Percentiles rank a stretch among this genome's conserved stretches.
phyloP scores from a whole-genome alignment of 208 protist genomes.

The Acanthamoeba royreba region DNA sequence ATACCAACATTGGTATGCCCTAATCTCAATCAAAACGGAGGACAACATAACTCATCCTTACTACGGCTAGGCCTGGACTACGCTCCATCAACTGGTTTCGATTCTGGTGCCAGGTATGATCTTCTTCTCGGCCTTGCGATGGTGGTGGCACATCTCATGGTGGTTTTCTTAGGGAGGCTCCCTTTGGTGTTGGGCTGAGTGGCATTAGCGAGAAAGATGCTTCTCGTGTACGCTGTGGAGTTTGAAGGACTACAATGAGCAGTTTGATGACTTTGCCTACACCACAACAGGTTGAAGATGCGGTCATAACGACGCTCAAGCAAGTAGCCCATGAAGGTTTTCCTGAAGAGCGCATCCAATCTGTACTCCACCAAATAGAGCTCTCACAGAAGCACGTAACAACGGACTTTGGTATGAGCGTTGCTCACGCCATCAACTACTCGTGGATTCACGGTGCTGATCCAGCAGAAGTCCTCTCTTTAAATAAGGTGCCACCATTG shows the following conservation, averaged over 20 bases:
- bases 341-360: conserved; percentile 53
- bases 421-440: conserved; percentile 30
- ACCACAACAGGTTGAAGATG: conserved; percentile 39
- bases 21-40: background rate
- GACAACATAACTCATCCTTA: background rate
- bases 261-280: background rate
- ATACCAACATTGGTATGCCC: conserved; percentile 49
- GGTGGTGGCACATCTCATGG: background rate
- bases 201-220: conserved; percentile 64
- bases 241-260: background rate
- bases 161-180: conserved; percentile 21
- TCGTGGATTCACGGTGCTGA: conserved; percentile 61
- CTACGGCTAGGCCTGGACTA: conserved; percentile 53
- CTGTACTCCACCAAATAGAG: conserved; percentile 71
- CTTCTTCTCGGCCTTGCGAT: background rate
- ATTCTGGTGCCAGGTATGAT: conserved; percentile 38
- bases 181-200: conserved; percentile 54
- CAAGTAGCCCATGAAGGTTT: conserved; percentile 54
- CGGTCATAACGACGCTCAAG: conserved; percentile 51
- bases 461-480: conserved; percentile 45
- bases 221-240: background rate
- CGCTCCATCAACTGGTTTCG: conserved; percentile 66
- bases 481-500: conserved; percentile 54
- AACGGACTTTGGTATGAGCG: conserved; percentile 54
- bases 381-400: conserved; percentile 67